Evolutionary conservation across 306 rosid genomes (phyloP), one percentile per base, ranked within the genome.

Genomic region (Ochetophila trinervis): DNA sequence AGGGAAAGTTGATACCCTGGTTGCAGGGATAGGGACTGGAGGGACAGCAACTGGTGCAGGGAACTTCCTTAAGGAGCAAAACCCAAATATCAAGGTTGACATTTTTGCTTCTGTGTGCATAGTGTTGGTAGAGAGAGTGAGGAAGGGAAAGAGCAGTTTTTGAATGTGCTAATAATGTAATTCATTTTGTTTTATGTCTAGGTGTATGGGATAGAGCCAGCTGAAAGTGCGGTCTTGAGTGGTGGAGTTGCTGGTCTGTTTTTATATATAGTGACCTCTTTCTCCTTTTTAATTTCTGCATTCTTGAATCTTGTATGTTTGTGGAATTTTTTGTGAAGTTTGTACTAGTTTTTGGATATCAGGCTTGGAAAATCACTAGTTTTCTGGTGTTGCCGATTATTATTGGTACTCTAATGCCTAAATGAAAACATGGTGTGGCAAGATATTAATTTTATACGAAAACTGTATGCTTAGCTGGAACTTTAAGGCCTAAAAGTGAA

Each of bases 141-240:
- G 67, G 74, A 30, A 40, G 48, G 57, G 68, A 47, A 23, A 62
- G 30, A 12, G 27, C 23, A 27, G 5, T 35, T 18, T 2, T 34
- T 54, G 11, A 18, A 12, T 53, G 58, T 64, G 53, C 56, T 60
- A 61, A 76, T 58, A 44, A 20, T 45, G n/a, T 57, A 49, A 13
- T 17, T 66, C 57, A 2, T 48, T 53, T 66, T 49, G n/a, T n/a
- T n/a, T n/a, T n/a, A 23, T 50, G 11, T 58, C 18, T 54, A 85
- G 98, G 74, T 92, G 19, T 84, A 80, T 72, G 96, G 89, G 35
- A 84, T 92, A 53, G 95, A 92, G 79, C 96, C 96, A 32, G 62
- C 32, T 42, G 96, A 89, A 78, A 92, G 96, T 79, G 78, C 95
- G 40, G 82, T 87, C 62, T 73, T 92, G 76, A 86, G 34, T 70